Evolutionary conservation across 2,329 filamentous ascomycete species (phyloP), one percentile per base, ranked within the genome.

Genomic region (Phyllosticta paracitricarpa): DNA sequence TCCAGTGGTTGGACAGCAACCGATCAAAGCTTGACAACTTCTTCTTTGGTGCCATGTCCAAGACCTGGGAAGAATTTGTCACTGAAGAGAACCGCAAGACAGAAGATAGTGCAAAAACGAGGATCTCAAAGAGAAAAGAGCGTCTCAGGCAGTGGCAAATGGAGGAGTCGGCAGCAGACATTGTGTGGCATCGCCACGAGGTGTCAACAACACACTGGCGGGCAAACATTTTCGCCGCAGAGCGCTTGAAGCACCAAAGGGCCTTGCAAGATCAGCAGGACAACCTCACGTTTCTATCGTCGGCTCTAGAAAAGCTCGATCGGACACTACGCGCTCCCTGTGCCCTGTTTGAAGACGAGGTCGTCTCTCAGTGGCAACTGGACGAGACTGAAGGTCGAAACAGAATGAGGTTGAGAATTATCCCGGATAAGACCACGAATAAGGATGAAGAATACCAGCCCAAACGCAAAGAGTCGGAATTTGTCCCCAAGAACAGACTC

Each of bases 321-420:
- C 81, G 87, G 61, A 87, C 93, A 62, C 77, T 97, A 61, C 83
- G 83, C 64, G 84, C 91, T 22, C 89, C 91, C 1, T 91, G 90
- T 26, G 92, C 89, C 1, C 81, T 97, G 0, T 88, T 96, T 63
- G 85, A 88, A 58, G 83, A 87, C 48, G 78, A 82, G 0, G 78
- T 80, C 2, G 73, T 82, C 1, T 79, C 80, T 0, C 95, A 89
- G 72, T 99, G 93, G 93, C 91, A 93, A 68, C 82, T 99, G 14
- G 94, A 99, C 70, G 87, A 95, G 68, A 97, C 94, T 0, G 94
- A 99, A 76, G 93, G 94, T 10, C 87, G 92, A 10, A 96, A 97
- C 72, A 87, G 95, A 19, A 97, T 97, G 91, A 86, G 95, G 17
- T 81, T 96, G 68, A 85, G 94, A 28, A 83, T 96, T 57, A 81